Evolutionary conservation across 164 flowering plant genomes (phyloP), one percentile per base, ranked within the genome.

Genomic region (Stephania japonica): DNA sequence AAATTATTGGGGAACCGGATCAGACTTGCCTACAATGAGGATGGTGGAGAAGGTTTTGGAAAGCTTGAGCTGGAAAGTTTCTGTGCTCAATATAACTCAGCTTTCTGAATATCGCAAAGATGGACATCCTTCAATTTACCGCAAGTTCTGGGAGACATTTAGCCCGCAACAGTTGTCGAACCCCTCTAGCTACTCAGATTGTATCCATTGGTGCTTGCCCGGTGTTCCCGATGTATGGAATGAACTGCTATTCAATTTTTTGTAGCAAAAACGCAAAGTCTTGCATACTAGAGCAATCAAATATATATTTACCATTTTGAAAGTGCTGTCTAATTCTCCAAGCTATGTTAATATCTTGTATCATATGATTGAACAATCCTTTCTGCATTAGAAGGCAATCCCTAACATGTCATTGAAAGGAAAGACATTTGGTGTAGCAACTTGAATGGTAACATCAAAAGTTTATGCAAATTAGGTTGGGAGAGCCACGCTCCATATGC

Each of bases 161-260:
- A 86, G 84, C 27, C 87, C 89, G 0, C 77, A 89, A 71, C 97
- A 90, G 68, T 70, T 87, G 75, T 72, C 89, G 5, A 90, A 91
- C 69, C 99, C 99, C 11, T 68, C 81, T 13, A 81, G 84, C 71
- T 91, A 87, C 81, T 87, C 99, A 18, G 99, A 96, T 76, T 96
- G 99, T 83, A 90, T 91, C 69, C 99, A 96, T 74, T 96, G 99
- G 99, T 96, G 98, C 82, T 82, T 92, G 80, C 99, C 99, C 0
- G 97, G 99, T 6, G 97, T 96, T 1, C 94, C 92, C 42, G 99
- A 93, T 87, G 91, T 88, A 2, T 96, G 99, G 99, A 96, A 96
- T 81, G 88, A 92, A 77, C 76, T 96, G 6, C 75, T 96, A 3
- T 89, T 90, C 76, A 91, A 92, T 72, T 79, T 87, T 76, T 85